Base-by-base conservation (phyloP, 2,329 filamentous ascomycete species). In the Cercospora nicotianae region DNA sequence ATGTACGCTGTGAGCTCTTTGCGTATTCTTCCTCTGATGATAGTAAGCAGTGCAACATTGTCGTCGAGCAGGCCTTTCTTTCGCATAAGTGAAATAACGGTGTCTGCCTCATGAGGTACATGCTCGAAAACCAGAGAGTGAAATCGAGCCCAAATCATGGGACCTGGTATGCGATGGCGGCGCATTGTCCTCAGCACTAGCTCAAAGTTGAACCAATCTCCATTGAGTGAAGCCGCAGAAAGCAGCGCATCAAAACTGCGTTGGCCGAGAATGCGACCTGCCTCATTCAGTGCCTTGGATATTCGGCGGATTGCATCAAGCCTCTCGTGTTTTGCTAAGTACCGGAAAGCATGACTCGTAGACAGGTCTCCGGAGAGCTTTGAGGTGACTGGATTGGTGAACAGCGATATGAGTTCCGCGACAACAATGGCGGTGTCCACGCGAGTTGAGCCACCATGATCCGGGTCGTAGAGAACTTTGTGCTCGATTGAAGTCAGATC, bases 121-220 rank as follows among this genome's bases (percentile, higher is more conserved):
- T 65, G 58, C 2, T 64, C 69, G 33, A 69, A 72, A 8, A 73
- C 60, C 13, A 77, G 67, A 3, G 69, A 51, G 36, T 75, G 69
- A 18, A 77, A 72, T 13, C 53, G 59, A 0, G 65, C 51, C 77
- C 77, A 79, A 2, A 73, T 75, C 8, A 63, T 66, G 23, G 66
- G 57, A 5, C 66, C 69, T 1, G 76, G 72, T 1, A 23, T 51
- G 5, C 74, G 12, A 2, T 70, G 66, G 5, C 68, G 62, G 5
- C 71, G 64, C 75, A 79, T 77, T n/a, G 68, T 45, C 7, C 65
- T 66, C 10, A 76, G 61, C 6, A 70, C 16, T 31, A 73, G 73
- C 18, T 70, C 67, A 60, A 77, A 78, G 51, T 74, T 76, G 30
- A 73, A 70, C 8, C 76, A 39, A 48, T 77, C 74, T 3, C 71